These are phyloP conservation scores for Schizothecium vesticola DNA, from an alignment of 495 filamentous ascomycete genomes.

Conservation along the genomic window DNA sequence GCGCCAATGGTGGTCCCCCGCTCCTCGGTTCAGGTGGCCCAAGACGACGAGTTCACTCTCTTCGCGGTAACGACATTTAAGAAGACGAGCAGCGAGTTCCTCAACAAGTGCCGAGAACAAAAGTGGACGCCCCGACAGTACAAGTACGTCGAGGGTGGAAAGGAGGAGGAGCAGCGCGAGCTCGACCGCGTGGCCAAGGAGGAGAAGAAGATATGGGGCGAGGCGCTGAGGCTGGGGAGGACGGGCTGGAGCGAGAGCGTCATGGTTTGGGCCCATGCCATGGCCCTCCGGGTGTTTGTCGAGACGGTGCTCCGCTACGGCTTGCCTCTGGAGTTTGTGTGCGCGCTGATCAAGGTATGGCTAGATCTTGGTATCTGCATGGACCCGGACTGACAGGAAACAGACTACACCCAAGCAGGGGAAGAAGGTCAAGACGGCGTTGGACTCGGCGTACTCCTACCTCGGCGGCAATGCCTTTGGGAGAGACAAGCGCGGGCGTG, in stretches of 20 bases:
- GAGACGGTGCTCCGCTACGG: constrained; percentile 95
- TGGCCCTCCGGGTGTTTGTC: constrained; percentile 89
- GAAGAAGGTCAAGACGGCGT: constrained; percentile 70
- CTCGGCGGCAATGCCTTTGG: constrained; percentile 93
- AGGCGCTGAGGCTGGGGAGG: constrained; percentile 78
- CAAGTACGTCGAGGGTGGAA: constrained; percentile 83
- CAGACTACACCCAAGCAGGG: constrained; percentile 77
- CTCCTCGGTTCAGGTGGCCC: constrained; percentile 66
- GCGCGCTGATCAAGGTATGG: constrained; percentile 75
- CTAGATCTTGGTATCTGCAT: no score
- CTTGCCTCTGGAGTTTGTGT: constrained; percentile 80
- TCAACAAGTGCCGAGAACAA: constrained; percentile 81
- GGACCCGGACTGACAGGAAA: constrained; percentile 17
- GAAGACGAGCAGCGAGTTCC: constrained; percentile 78
- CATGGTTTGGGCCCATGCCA: constrained; percentile 90
- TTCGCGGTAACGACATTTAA: constrained; percentile 91
- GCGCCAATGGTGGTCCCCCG: constrained; percentile 81
- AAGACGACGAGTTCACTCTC: constrained; percentile 82
- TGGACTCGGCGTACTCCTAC: constrained; percentile 87
- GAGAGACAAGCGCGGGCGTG: constrained; percentile 85
- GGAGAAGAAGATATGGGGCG: constrained; percentile 81
- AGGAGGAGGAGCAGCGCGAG: constrained; percentile 80
- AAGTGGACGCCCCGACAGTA: constrained; percentile 94
- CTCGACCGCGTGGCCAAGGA: constrained; percentile 71
- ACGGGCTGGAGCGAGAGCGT: constrained; percentile 90